Percentiles rank a stretch among this genome's conserved stretches.
Conservation (phyloP, 495 filamentous ascomycete species). For the Halenospora varia region DNA sequence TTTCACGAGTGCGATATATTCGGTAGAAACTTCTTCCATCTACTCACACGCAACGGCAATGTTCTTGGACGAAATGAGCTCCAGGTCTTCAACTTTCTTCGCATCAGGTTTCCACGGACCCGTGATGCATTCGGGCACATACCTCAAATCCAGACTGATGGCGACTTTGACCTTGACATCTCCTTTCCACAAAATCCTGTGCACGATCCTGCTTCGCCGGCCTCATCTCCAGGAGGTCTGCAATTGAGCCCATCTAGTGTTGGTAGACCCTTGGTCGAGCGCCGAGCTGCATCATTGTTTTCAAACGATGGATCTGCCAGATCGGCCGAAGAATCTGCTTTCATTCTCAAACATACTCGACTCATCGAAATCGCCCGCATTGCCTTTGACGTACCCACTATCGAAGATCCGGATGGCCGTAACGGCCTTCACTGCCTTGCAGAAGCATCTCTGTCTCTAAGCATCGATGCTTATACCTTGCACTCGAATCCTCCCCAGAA, state of each 20-base stretch:
- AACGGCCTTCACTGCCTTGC: constrained; percentile 48
- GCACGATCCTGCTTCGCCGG: not conserved
- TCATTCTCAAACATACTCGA: constrained; percentile 24
- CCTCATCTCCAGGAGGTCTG: no score
- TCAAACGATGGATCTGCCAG: not conserved
- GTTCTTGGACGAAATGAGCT: not conserved
- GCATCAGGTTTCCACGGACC: not conserved
- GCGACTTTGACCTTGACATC: not conserved
- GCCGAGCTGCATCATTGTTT: no score
- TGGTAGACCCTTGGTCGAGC: no score
- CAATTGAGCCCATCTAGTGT: no score
- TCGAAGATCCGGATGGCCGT: constrained; percentile 39
- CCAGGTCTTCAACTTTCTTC: not conserved
- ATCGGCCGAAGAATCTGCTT: constrained; percentile 1
- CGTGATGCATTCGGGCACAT: not conserved
- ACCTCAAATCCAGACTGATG: not conserved
- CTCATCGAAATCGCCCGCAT: constrained; percentile 34
- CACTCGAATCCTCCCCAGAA: constrained; percentile 21
- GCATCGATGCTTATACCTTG: not conserved
- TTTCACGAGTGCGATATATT: constrained; percentile 39
- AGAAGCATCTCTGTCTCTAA: constrained; percentile 31
- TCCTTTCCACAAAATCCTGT: not conserved
- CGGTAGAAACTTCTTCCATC: constrained; percentile 42
- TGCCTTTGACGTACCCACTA: constrained; percentile 26
- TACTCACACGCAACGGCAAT: not conserved